Evolutionary conservation across 108 stramenopile species (phyloP).

Genomic region (Cyclotella baltica): DNA sequence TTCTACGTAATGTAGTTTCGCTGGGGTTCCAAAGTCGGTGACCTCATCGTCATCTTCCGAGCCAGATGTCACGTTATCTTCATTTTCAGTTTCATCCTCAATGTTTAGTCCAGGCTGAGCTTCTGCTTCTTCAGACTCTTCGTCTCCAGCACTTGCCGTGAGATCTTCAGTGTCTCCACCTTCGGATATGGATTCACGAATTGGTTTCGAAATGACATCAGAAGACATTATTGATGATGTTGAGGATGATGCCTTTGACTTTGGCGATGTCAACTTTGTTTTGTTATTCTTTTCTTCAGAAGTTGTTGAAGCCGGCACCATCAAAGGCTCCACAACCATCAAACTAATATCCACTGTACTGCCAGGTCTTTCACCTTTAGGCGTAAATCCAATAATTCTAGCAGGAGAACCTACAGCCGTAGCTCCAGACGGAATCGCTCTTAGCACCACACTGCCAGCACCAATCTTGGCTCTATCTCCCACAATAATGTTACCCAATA

Average conservation of each 20-base stretch:
- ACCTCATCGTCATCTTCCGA: constrained; percentile 43
- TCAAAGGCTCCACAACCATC: constrained; percentile 32
- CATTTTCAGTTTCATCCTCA: constrained; percentile 19
- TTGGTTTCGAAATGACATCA: neutral
- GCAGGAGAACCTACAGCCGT: constrained; percentile 69
- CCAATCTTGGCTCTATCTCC: constrained; percentile 63
- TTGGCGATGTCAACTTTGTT: neutral
- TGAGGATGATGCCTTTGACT: neutral
- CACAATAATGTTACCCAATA: constrained; percentile 71
- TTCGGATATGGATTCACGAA: neutral
- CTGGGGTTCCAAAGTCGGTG: constrained; percentile 41
- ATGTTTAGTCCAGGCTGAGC: neutral
- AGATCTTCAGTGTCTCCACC: constrained; percentile 33
- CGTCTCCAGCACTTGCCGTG: constrained; percentile 24
- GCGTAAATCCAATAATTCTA: constrained; percentile 58
- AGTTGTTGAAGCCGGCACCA: neutral
- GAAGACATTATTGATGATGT: too few relatives aligned
- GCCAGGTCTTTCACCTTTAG: constrained; percentile 51
- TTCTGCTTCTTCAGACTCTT: neutral
- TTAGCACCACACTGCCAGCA: constrained; percentile 52
- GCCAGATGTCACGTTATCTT: neutral
- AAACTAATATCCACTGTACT: constrained; percentile 42
- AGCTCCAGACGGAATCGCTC: constrained; percentile 50
- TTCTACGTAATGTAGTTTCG: constrained; percentile 32
- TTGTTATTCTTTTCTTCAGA: constrained; percentile 7